phyloP scores from a whole-genome alignment of 192 early-diverging fungal genomes.

The Linnemannia schmuckeri region DNA sequence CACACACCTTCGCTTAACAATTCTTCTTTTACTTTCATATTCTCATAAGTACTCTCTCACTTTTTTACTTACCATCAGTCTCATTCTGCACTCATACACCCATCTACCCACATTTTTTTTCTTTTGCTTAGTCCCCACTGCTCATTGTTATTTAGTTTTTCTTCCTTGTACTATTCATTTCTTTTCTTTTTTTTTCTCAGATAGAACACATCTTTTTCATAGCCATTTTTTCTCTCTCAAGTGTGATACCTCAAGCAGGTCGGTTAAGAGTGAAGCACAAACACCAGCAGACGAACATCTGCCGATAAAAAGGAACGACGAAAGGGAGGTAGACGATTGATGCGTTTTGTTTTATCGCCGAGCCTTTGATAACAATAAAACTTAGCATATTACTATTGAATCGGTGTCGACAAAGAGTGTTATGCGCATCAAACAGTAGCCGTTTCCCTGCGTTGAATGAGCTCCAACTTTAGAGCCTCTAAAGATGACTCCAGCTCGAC shows the following conservation, averaged over 20 bases:
- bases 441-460: neutral
- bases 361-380: neutral
- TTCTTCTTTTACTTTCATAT: neutral
- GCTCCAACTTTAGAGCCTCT: conserved; percentile 13
- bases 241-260: neutral
- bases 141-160: conserved; percentile 11
- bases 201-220: neutral
- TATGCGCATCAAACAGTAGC: neutral
- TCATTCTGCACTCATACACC: neutral
- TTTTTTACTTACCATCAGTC: no score
- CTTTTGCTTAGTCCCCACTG: neutral
- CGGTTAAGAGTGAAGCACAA: neutral
- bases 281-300: neutral
- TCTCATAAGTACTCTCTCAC: neutral
- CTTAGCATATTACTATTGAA: neutral
- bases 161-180: conserved; percentile 1
- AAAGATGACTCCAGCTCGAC: conserved; percentile 3
- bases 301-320: neutral
- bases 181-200: neutral
- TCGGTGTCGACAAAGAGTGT: neutral
- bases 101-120: neutral
- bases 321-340: neutral
- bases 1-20: neutral
- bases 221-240: neutral
- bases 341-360: neutral